Evolutionary conservation across 306 rosid genomes (phyloP), one percentile per base, ranked within the genome.

Genomic region (Herpetospermum pedunculosum): DNA sequence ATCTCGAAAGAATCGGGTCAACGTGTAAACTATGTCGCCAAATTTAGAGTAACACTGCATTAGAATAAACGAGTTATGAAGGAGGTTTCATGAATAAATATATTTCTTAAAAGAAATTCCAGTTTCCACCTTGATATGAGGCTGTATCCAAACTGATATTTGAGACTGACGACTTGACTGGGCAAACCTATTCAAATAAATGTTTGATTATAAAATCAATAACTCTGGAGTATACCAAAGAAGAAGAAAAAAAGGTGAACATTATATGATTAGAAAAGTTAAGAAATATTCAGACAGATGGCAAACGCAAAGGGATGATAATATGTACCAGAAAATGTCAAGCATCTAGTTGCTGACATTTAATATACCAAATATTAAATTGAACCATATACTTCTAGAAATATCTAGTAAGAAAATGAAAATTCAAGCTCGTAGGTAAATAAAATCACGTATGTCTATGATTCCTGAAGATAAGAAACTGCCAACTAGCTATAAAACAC

Each of bases 91-190:
- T 25, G 46, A 60, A 77, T 16, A 65, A 76, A 55, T 75, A 77
- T 48, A 79, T 15, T 57, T 35, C 67, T 73, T 18, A 47, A 26
- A 72, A 73, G 32, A 72, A 32, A 28, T 72, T 55, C 70, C n/a
- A n/a, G n/a, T n/a, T n/a, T n/a, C n/a, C 76, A 92, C 98, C 97
- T 89, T 90, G 79, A 93, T 71, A 84, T 93, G 97, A 83, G 98
- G 97, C 68, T 89, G 96, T 85, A 93, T 89, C 98, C 98, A 93
- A 19, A 81, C 85, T 18, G 98, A 93, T 64, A 93, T 80, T 80
- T 93, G 98, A 74, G 97, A 87, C 72, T 85, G 93, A 9, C 97
- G 97, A 79, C 84, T 79, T 58, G 87, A 81, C n/a, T 90, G 89
- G 26, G 90, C 47, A 89, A 93, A 90, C 86, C 98, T 93, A 86